A percentile compares a stretch with the other conserved stretches of the same genome.
These are phyloP conservation scores for Gentiana straminea DNA, from an alignment of 257 asterid genomes.

Conservation along the genomic window DNA sequence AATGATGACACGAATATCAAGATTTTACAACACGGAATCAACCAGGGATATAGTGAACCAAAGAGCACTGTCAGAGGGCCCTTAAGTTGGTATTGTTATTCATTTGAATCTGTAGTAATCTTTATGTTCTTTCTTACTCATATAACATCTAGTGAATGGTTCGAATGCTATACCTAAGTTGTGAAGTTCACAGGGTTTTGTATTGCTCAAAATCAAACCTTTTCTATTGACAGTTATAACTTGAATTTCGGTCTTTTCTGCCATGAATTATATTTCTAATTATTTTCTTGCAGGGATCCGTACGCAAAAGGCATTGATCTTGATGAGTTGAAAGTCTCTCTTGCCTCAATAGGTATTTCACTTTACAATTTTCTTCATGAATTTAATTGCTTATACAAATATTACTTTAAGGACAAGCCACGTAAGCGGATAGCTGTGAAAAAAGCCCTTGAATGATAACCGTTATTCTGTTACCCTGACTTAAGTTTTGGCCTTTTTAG, in stretches of 20 bases:
- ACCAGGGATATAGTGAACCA: constrained; percentile 24
- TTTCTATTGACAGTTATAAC: not conserved
- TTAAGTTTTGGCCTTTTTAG: too few species aligned
- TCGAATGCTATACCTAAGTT: not conserved
- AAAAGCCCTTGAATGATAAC: too few species aligned
- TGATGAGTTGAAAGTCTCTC: constrained; percentile 62
- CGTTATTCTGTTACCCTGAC: too few species aligned
- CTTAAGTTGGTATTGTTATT: constrained; percentile 48
- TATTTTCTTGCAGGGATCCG: constrained; percentile 56
- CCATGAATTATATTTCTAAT: constrained; percentile 1
- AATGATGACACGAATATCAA: constrained; percentile 46
- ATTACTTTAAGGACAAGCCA: too few species aligned
- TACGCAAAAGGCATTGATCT: constrained; percentile 43
- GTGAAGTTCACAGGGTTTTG: not conserved
- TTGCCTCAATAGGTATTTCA: constrained; percentile 59
- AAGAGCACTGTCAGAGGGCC: constrained; percentile 51
- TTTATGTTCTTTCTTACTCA: not conserved
- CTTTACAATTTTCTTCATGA: constrained; percentile 7
- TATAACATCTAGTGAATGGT: not conserved
- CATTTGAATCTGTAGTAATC: not conserved
- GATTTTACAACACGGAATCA: constrained; percentile 29
- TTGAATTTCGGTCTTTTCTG: not conserved
- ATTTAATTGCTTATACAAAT: not conserved
- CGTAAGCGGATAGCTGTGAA: too few species aligned
- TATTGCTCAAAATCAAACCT: not conserved